Percentiles rank a stretch among this genome's conserved stretches.
Conservation (phyloP, 2,329 filamentous ascomycete genomes). For the Neofusicoccum kwambonambiense region DNA sequence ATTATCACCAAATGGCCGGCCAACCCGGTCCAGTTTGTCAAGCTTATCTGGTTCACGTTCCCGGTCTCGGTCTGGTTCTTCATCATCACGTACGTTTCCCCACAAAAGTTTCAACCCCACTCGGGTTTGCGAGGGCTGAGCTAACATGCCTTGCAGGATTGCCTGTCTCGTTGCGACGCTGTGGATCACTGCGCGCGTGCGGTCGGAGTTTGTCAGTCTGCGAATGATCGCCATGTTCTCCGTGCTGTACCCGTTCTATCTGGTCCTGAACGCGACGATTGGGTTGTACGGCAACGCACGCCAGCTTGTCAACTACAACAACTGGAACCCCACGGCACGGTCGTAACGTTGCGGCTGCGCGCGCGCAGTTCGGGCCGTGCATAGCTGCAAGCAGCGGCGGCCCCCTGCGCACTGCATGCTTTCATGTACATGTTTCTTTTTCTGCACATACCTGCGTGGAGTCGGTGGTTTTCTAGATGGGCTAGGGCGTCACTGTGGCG, state of each 20-base stretch:
- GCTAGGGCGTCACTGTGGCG: background rate
- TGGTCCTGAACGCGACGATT: slow-evolving; percentile 46
- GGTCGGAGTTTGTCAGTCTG: slow-evolving; percentile 46
- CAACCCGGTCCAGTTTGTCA: slow-evolving; percentile 36
- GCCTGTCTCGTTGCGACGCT: slow-evolving; percentile 46
- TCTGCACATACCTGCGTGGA: background rate
- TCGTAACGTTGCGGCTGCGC: slow-evolving; percentile 23
- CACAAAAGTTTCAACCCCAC: background rate
- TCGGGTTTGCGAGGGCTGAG: slow-evolving; percentile 3
- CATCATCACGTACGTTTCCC: slow-evolving; percentile 40
- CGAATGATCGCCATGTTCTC: slow-evolving; percentile 45
- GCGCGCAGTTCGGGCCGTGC: background rate
- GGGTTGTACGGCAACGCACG: slow-evolving; percentile 49
- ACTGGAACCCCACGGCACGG: slow-evolving; percentile 50
- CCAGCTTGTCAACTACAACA: slow-evolving; percentile 46
- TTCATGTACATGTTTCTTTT: slow-evolving; percentile 15
- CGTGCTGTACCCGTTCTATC: slow-evolving; percentile 44
- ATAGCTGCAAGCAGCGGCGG: background rate
- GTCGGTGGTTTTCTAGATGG: background rate
- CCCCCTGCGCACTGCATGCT: slow-evolving; percentile 13
- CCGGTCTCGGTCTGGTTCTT: slow-evolving; percentile 50
- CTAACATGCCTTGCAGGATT: slow-evolving; percentile 28
- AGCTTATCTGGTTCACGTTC: slow-evolving; percentile 49
- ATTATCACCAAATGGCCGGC: slow-evolving; percentile 47
- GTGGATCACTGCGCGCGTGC: slow-evolving; percentile 46